Base-by-base conservation (phyloP, 2,329 filamentous ascomycete genomes). In the Lachnellula subtilissima region DNA sequence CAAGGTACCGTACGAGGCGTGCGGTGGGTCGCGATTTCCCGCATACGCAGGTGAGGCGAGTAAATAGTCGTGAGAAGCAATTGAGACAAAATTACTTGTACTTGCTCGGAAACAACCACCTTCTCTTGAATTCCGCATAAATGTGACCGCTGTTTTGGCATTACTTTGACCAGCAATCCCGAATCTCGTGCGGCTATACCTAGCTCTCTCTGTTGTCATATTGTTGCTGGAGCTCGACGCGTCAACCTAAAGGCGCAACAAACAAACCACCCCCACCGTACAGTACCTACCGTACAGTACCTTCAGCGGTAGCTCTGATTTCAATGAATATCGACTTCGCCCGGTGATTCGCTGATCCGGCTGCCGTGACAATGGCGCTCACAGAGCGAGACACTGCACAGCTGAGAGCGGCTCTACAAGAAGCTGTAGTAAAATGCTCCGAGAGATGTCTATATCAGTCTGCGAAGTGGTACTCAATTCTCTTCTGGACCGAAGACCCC, bases 371-470 rank as follows among this genome's bases (percentile, higher is more conserved):
- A 0, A 68, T 68, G 65, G 53, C 57, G 32, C 75, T 86, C 58
- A 82, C 76, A 56, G 73, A 78, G 53, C 75, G 79, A 59, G 82
- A 85, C 59, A 76, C 79, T 46, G 74, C 76, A 50, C 86, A 68
- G 48, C 57, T 71, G 40, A 60, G 87, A 67, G 81, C 80, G 39
- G 84, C 89, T 36, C 79, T 97, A 45, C 90, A 96, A 71, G 87
- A 91, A 67, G 91, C 93, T 32, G 87, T 94, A 3, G 80, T 94
- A 23, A 91, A 91, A 70, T 97, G 92, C 75, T 96, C 91, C 1
- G 94, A 99, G 71, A 81, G 94, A 71, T 96, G 94, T 72, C 81
- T 99, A 12, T 97, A 97, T 69, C 92, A 97, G 67, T 94, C 93
- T 6, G 87, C 94, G 28, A 97, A 97, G 84, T 99, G 94, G 94